These are phyloP conservation scores for Xylariaceae sp. DNA, from an alignment of 2,329 filamentous ascomycete species.

Conservation along the genomic window DNA sequence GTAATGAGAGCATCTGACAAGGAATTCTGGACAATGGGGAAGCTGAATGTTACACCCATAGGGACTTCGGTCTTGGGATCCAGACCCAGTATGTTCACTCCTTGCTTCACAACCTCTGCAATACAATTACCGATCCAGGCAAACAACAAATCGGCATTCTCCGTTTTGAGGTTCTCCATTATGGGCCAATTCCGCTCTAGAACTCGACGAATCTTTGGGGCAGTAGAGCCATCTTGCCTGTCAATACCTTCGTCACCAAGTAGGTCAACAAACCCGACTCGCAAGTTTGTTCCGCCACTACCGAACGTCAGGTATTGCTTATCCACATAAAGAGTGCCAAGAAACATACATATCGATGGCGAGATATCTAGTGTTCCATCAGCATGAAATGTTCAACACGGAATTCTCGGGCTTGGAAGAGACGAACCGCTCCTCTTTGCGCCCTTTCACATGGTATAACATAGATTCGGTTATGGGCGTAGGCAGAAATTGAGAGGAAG, in stretches of 20 bases:
- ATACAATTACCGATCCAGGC: slow-evolving; percentile 79
- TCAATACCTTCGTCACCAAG: slow-evolving; percentile 34
- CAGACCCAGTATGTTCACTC: slow-evolving; percentile 42
- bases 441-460: slow-evolving; percentile 43
- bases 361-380: slow-evolving; percentile 44
- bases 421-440: slow-evolving; percentile 47
- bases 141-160: slow-evolving; percentile 72
- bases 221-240: slow-evolving; percentile 10
- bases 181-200: slow-evolving; percentile 73
- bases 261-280: slow-evolving; percentile 65
- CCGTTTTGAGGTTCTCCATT: slow-evolving; percentile 65
- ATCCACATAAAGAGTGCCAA: neutral
- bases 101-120: slow-evolving; percentile 64
- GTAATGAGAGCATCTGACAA: slow-evolving; percentile 61
- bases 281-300: slow-evolving; percentile 63
- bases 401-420: neutral
- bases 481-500: slow-evolving; percentile 53
- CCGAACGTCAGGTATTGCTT: slow-evolving; percentile 28
- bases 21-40: slow-evolving; percentile 63
- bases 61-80: slow-evolving; percentile 46
- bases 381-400: slow-evolving; percentile 9
- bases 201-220: slow-evolving; percentile 49
- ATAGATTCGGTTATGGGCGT: slow-evolving; percentile 60
- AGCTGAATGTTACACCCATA: slow-evolving; percentile 67
- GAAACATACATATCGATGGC: slow-evolving; percentile 62